Base-by-base conservation (phyloP, 139 green algal genomes). In the Limnomonas spitsbergensis region DNA sequence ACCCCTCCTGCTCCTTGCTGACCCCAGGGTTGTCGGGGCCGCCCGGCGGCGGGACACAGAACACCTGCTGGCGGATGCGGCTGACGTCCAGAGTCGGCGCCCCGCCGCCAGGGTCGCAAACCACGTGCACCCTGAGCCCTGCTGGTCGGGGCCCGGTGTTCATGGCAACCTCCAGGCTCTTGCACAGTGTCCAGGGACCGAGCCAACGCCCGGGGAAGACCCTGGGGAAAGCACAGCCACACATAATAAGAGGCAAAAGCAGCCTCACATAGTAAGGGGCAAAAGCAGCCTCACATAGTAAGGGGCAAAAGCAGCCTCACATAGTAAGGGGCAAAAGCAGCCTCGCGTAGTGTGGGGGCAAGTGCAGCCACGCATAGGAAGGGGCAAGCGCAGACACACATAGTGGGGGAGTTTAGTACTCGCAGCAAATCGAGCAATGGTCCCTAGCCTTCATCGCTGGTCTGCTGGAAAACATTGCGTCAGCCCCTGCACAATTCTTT, bases 151-250 rank as follows among this genome's bases (percentile, higher is more conserved):
- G 68, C 24, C 7, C 29, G 26, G 29, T 24, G 7, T 3, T n/a
- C 35, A 74, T 7, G 20, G 68, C 75, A 14, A 85, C 82, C 72
- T 90, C 86, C 72, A 98, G 54, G 39, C 89, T 80, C 27, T 89
- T 84, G 86, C 91, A 98, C 52, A 97, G 84, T 36, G 86, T 88
- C 85, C 90, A 97, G 0, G 94, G 94, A 0, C 94, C 94, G 66
- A 98, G 75, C 94, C 94, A 98, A 66, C 86, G 78, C 1, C 94
- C 94, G 1, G 92, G 78, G 3, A 89, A 80, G 2, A 98, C 88
- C 35, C 93, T 94, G 89, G 61, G 81, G 2, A 32, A 27, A 76
- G 27, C 29, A 14, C 56, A 54, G n/a, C n/a, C n/a, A n/a, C n/a
- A n/a, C n/a, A n/a, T n/a, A n/a, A n/a, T n/a, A n/a, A n/a, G n/a